A percentile compares a stretch with the other conserved stretches of the same genome.
Evolutionary conservation across 2,329 filamentous ascomycete genomes (phyloP).

Genomic region (Colletotrichum sp.): DNA sequence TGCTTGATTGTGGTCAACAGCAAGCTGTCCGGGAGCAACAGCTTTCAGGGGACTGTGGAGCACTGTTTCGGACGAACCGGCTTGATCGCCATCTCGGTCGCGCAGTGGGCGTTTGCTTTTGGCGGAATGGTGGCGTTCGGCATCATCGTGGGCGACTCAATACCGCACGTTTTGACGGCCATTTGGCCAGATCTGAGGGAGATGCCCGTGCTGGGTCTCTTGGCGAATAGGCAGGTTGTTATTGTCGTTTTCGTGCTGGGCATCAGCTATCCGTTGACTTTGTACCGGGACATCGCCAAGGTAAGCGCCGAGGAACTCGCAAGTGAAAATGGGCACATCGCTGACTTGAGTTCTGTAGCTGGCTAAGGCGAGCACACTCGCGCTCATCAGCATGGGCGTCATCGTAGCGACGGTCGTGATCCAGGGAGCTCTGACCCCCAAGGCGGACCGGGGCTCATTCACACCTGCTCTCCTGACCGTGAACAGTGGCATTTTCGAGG

Average conservation of each 20-base stretch:
- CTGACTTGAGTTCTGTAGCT: slow-evolving; percentile 58
- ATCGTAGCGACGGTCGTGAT: slow-evolving; percentile 89
- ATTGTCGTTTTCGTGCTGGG: slow-evolving; percentile 89
- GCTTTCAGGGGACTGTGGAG: slow-evolving; percentile 95
- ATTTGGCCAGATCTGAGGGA: slow-evolving; percentile 78
- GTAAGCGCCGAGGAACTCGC: slow-evolving; percentile 46
- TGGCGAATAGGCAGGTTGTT: slow-evolving; percentile 81
- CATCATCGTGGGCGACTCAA: slow-evolving; percentile 95
- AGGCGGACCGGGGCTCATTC: slow-evolving; percentile 74
- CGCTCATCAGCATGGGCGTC: slow-evolving; percentile 88
- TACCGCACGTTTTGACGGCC: slow-evolving; percentile 85
- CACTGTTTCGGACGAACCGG: slow-evolving; percentile 91
- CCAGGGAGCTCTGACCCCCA: slow-evolving; percentile 78
- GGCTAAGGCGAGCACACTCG: slow-evolving; percentile 93
- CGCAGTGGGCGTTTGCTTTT: slow-evolving; percentile 98
- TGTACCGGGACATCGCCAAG: slow-evolving; percentile 98
- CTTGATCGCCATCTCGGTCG: slow-evolving; percentile 84
- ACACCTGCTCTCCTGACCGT: slow-evolving; percentile 74
- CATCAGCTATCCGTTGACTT: slow-evolving; percentile 86
- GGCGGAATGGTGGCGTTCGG: slow-evolving; percentile 98
- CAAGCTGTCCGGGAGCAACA: slow-evolving; percentile 91
- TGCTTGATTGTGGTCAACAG: slow-evolving; percentile 96
- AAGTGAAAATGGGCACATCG: neutral
- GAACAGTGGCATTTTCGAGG: slow-evolving; percentile 89
- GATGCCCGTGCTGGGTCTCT: slow-evolving; percentile 79